These are phyloP conservation scores for Murraya koenigii DNA, from an alignment of 345 rosid genomes.

Conservation along the genomic window DNA sequence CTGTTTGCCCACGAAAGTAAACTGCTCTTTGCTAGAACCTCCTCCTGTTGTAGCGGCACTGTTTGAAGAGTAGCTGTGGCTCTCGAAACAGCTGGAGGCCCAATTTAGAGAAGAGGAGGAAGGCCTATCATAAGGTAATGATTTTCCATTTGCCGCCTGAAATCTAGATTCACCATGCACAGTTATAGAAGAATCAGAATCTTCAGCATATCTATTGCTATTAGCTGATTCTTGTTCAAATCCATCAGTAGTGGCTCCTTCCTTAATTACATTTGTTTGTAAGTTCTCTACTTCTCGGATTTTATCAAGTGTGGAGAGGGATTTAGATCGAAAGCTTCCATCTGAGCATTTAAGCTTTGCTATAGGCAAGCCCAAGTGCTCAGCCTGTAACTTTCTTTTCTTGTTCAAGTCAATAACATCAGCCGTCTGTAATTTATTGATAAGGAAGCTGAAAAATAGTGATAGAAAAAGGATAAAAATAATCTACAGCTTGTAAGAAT, in stretches of 20 bases:
- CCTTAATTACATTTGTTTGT: conserved; percentile 3
- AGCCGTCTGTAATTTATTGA: not conserved
- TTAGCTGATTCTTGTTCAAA: conserved; percentile 38
- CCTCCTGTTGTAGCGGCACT: not conserved
- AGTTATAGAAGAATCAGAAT: conserved; percentile 26
- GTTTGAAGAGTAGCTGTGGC: conserved; percentile 13
- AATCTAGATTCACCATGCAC: conserved; percentile 21
- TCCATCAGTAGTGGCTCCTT: conserved; percentile 9
- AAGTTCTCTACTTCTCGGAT: conserved; percentile 16
- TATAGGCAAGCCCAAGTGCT: conserved; percentile 41
- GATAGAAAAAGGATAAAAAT: not conserved
- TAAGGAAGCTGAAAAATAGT: conserved; percentile 20
- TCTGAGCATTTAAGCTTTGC: conserved; percentile 52
- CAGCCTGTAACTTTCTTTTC: conserved; percentile 57
- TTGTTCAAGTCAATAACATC: conserved; percentile 28
- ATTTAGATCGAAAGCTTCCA: conserved; percentile 22
- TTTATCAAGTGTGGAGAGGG: conserved; percentile 12
- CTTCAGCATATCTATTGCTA: conserved; percentile 42
- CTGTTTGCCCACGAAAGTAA: conserved; percentile 6
- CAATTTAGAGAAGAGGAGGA: conserved; percentile 25
- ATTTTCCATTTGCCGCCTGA: conserved; percentile 14
- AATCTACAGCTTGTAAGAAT: not conserved
- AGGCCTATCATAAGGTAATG: conserved; percentile 9
- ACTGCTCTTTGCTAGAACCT: conserved; percentile 19
- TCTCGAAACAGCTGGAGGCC: conserved; percentile 18